Evolutionary conservation across 805 yeast species (phyloP), one percentile per base, ranked within the genome.

Genomic region (Vanderwaltozyma yarrowii): DNA sequence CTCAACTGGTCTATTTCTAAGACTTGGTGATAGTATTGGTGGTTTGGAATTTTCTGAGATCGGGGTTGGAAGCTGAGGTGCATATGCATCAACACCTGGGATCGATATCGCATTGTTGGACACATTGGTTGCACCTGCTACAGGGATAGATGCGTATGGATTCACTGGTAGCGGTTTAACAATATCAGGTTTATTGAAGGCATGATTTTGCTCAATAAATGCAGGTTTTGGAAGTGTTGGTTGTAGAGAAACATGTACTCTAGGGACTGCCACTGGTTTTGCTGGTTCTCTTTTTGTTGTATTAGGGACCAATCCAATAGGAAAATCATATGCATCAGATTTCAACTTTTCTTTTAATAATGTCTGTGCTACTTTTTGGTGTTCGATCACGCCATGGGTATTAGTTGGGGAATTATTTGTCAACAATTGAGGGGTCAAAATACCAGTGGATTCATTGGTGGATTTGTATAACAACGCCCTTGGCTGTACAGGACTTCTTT

Each of bases 261-360:
- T 24, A 9, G 45, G 44, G 7, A 59, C 47, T 15, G 49, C 41
- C 5, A 51, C 73, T 32, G 54, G 69, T 45, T 45, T 70, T 47
- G 49, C 71, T 61, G 54, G 66, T 44, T 39, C 62, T 30, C 46
- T 47, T 28, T 49, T 52, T 44, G 37, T 46, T 49, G 50, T 65
- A 18, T 62, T 64, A 1, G 69, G 60, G 12, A 79, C 59, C 33
- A 81, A 53, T 30, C 67, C 74, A 15, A 65, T 60, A 1, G 89
- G 89, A 50, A 81, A 79, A 50, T 81, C 89, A 49, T 79, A 81
- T 0, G 87, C 85, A 58, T 80, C 86, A 13, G 78, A 71, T 52
- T 75, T 78, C 49, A 71, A 70, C 54, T 78, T 77, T 30, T 64
- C 64, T n/a, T 57, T 60, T 34, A 62, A 66, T n/a, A 74, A 51